Base-by-base conservation (phyloP, 2,329 filamentous ascomycete genomes). In the Colletotrichum sp. region DNA sequence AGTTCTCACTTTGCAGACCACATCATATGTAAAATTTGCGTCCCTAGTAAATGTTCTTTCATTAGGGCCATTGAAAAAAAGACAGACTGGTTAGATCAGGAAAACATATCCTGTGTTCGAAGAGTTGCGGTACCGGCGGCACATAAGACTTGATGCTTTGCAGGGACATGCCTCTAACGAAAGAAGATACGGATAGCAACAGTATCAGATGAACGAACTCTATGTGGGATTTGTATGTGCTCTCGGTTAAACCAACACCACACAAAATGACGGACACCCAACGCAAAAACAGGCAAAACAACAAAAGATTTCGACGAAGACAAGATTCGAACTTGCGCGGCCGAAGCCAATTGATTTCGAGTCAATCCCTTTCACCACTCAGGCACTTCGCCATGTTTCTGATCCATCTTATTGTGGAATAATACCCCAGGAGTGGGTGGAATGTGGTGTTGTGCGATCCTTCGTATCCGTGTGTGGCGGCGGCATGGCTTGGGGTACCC, bases 261-360 rank as follows among this genome's bases (percentile, higher is more conserved):
- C 57, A 59, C 12, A 57, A n/a, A 9, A 4, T 58, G 27, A 3
- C 16, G 33, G 3, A 33, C 3, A 3, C 9, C 13, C 15, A 34
- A 59, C 2, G 29, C 18, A 29, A 27, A 12, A 57, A 27, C 27
- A 5, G 9, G 13, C 5, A 47, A 21, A 27, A 7, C 18, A 7
- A 24, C 2, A 51, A 33, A 51, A 59, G 0, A 51, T 5, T 3
- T 12, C 69, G 69, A 72, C 66, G 58, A 72, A 69, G 70, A 66
- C 70, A 72, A 54, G 70, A 72, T 64, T 72, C 66, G 70, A 72
- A 72, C 70, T 61, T 72, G 66, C 70, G 70, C 70, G 70, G 43
- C 70, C 70, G 70, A 72, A 72, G 66, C 70, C 70, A 72, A 59
- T 29, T 72, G 70, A 62, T 69, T 72, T 72, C 65, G 57, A 72